Evolutionary conservation across 2,329 filamentous ascomycete genomes (phyloP).

Genomic region (Alternaria atra): DNA sequence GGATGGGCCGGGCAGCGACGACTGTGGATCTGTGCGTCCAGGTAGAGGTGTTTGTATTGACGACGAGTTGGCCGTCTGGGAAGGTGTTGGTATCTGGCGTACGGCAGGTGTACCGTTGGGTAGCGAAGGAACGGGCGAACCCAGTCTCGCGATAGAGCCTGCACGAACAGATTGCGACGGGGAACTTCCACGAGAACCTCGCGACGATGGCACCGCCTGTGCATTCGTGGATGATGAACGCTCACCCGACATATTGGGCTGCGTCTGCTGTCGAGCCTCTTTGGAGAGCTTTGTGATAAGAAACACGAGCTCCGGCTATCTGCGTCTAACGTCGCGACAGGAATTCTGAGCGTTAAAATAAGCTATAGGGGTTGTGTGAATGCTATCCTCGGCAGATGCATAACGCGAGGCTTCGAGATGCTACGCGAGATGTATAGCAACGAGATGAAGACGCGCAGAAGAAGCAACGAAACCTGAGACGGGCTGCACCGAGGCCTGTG

Average conservation of each 20-base stretch:
- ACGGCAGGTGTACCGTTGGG: conserved; percentile 57
- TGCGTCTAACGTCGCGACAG: conserved; percentile 30
- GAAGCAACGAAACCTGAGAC: conserved; percentile 14
- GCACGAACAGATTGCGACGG: conserved; percentile 58
- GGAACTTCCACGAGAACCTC: conserved; percentile 37
- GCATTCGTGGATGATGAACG: conserved; percentile 35
- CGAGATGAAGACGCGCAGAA: conserved; percentile 15
- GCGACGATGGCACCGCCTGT: conserved; percentile 36
- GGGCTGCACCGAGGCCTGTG: conserved; percentile 25
- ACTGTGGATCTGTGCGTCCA: conserved; percentile 63
- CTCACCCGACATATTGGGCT: conserved; percentile 31
- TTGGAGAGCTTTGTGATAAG: conserved; percentile 5
- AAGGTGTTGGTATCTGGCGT: conserved; percentile 61
- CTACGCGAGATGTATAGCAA: not conserved
- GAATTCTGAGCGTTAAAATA: conserved; percentile 9
- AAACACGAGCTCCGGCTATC: conserved; percentile 29
- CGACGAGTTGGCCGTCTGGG: conserved; percentile 55
- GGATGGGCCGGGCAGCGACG: conserved; percentile 76
- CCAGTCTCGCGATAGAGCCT: conserved; percentile 63
- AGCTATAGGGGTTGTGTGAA: conserved; percentile 3
- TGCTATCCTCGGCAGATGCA: not conserved
- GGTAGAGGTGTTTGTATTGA: conserved; percentile 68
- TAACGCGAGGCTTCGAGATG: conserved; percentile 1
- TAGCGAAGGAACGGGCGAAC: conserved; percentile 62
- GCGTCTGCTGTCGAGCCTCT: conserved; percentile 13